Conservation (phyloP, 2,329 filamentous ascomycete genomes). For the Plenodomus lindquistii region DNA sequence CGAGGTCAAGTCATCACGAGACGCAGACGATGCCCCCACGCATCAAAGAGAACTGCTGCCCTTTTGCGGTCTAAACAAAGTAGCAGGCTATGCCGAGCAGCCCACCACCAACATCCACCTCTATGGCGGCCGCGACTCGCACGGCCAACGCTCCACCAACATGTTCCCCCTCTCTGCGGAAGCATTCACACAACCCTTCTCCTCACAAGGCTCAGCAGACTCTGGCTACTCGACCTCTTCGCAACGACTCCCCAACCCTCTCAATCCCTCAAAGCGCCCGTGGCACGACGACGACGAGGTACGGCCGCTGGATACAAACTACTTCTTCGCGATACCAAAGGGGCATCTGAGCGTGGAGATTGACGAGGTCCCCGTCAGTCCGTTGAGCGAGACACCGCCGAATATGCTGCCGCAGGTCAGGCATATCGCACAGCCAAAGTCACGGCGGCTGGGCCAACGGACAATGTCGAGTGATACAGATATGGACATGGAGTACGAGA, state of each 20-base stretch:
- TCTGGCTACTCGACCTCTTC: constrained; percentile 34
- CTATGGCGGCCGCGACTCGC: constrained; percentile 45
- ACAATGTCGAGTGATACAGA: constrained; percentile 24
- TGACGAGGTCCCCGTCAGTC: constrained; percentile 43
- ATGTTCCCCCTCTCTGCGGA: constrained; percentile 38
- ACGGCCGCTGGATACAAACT: constrained; percentile 25
- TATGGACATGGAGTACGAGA: constrained; percentile 38
- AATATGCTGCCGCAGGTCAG: constrained; percentile 27
- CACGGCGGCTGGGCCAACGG: constrained; percentile 10
- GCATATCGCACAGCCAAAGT: constrained; percentile 38
- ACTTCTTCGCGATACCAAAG: constrained; percentile 30
- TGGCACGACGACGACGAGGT: constrained; percentile 46
- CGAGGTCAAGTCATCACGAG: constrained; percentile 29
- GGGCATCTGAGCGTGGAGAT: constrained; percentile 18
- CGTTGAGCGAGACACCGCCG: constrained; percentile 34
- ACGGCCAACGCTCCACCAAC: constrained; percentile 28
- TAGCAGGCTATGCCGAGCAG: constrained; percentile 70
- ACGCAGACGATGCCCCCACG: constrained; percentile 25
- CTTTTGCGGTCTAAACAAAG: constrained; percentile 79
- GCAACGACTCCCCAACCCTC: constrained; percentile 19
- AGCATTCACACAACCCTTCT: constrained; percentile 41
- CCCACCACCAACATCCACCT: constrained; percentile 46
- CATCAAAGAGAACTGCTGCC: constrained; percentile 68
- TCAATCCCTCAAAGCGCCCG: constrained; percentile 48
- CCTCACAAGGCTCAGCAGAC: constrained; percentile 34